These are phyloP conservation scores for Daldinia sp. DNA, from an alignment of 2,329 filamentous ascomycete species.

Conservation along the genomic window DNA sequence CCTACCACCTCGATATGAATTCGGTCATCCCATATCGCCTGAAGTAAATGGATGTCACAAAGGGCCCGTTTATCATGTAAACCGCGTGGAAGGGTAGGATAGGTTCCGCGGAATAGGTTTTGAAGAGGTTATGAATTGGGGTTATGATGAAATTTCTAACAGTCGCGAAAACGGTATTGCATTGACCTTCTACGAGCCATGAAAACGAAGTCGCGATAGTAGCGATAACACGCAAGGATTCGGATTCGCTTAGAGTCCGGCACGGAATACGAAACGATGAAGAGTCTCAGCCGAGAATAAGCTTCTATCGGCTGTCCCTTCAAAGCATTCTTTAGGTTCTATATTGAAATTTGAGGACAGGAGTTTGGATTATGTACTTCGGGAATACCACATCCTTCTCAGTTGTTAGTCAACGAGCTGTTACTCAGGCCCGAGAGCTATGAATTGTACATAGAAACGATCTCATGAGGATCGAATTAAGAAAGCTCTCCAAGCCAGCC, in stretches of 20 bases:
- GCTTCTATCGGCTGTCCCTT: not conserved
- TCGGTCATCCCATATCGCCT: not conserved
- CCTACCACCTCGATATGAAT: slow-evolving; percentile 25
- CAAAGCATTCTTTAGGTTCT: not conserved
- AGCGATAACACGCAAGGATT: too few relatives aligned
- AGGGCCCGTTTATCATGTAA: slow-evolving; percentile 17
- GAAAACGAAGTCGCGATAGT: too few relatives aligned
- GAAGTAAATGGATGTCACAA: slow-evolving; percentile 27
- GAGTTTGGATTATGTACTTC: not conserved
- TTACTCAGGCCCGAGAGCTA: not conserved
- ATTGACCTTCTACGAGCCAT: not conserved
- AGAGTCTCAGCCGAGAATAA: not conserved
- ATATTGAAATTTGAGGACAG: not conserved
- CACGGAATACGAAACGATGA: not conserved
- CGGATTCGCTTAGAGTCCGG: not conserved
- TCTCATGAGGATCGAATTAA: not conserved
- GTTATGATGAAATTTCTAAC: not conserved
- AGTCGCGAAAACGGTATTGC: not conserved
- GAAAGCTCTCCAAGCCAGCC: not conserved
- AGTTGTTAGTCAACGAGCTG: not conserved
- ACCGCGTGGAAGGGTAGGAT: not conserved
- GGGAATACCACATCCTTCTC: not conserved
- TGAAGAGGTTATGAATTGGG: not conserved
- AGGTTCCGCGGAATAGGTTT: not conserved
- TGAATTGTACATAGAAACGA: not conserved